A percentile compares a stretch with the other conserved stretches of the same genome.
Evolutionary conservation across 257 asterid species (phyloP).

Genomic region (Solanum ahanhuiri): DNA sequence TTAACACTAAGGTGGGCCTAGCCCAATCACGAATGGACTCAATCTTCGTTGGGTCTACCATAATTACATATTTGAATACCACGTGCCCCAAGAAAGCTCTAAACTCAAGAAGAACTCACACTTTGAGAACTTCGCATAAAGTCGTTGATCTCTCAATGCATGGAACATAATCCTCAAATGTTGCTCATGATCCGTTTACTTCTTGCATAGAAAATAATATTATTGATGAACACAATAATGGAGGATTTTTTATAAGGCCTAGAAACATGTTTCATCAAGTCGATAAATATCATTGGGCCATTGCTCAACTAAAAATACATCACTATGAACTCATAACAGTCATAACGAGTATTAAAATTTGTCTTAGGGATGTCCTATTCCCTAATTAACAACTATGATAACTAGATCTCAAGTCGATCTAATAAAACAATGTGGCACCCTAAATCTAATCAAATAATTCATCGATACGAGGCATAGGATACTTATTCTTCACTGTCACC

Average conservation of each 20-base stretch:
- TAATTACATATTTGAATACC: background rate
- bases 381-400: no score
- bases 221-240: no score
- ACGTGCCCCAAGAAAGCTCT: background rate
- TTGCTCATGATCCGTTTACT: background rate
- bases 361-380: background rate
- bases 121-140: background rate
- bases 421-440: no score
- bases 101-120: background rate
- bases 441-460: background rate
- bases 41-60: background rate
- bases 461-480: background rate
- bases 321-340: background rate
- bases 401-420: background rate
- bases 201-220: background rate
- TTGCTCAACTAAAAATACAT: background rate
- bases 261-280: background rate
- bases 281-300: background rate
- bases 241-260: background rate
- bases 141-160: background rate
- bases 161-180: background rate
- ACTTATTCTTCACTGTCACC: background rate
- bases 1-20: background rate
- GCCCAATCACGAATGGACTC: background rate
- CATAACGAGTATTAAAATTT: no score